Base-by-base conservation (phyloP, 2,329 filamentous ascomycete genomes). In the Immersiporthe knoxdaviesiana region DNA sequence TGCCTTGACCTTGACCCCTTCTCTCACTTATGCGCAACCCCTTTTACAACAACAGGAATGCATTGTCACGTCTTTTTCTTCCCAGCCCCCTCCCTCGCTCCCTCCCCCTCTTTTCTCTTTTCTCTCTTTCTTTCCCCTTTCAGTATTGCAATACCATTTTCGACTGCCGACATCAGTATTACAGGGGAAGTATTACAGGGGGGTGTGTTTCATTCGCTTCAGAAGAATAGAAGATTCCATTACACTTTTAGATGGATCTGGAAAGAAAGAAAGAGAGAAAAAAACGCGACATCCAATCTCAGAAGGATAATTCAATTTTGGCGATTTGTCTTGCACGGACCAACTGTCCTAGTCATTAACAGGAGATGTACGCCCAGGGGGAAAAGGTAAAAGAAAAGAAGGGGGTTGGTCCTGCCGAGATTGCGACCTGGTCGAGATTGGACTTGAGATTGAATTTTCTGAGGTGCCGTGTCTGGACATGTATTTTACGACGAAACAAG, bases 1-100 rank as follows among this genome's bases (percentile, higher is more conserved):
- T 67, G 68, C 63, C 64, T n/a, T n/a, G n/a, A n/a, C n/a, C n/a
- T n/a, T 32, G 62, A 47, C 63, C 62, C 62, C 62, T 56, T 61
- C 50, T 27, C 30, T 8, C 14, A 27, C 27, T 32, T 24, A 21
- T 12, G 30, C 21, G 44, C 39, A 47, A 6, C 39, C 44, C 44
- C 11, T 35, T 4, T 32, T 24, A 37, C 58, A 50, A 47, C 44
- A 47, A 58, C 27, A 44, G 21, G 54, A 54, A 39, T 11, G 47
- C 59, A 54, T 54, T 56, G n/a, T n/a, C n/a, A 27, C n/a, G 24
- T 14, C 27, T 41, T 11, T 41, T 27, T 24, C 24, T 47, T 27
- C 32, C 10, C 11, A 10, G 32, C 5, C 24, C 24, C 44, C 11
- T 12, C 11, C 11, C 11, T 12, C 11, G n/a, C 44, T 24, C 30